Evolutionary conservation across 345 rosid genomes (phyloP).

Genomic region (Nephelium lappaceum): DNA sequence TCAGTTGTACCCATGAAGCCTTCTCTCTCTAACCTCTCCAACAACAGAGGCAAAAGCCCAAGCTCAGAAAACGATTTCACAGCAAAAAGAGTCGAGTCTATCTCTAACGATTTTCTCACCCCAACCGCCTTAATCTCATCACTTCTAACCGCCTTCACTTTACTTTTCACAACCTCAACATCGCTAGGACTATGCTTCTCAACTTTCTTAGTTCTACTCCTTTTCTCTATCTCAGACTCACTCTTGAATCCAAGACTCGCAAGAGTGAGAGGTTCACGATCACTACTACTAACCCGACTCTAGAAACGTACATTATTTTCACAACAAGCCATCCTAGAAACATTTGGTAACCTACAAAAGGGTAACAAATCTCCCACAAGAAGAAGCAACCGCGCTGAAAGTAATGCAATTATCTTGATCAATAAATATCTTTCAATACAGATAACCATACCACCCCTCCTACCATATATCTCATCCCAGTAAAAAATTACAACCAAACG

Average conservation of each 20-base stretch:
- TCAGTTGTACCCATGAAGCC: conserved; percentile 78
- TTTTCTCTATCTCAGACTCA: conserved; percentile 28
- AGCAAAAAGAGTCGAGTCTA: conserved; percentile 55
- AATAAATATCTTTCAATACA: conserved; percentile 5
- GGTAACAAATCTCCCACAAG: conserved; percentile 35
- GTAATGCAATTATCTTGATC: conserved; percentile 49
- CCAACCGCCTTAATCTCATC: conserved; percentile 35
- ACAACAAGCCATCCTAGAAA: conserved; percentile 43
- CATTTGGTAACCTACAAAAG: conserved; percentile 43
- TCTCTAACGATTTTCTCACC: conserved; percentile 27
- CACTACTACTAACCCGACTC: conserved; percentile 38
- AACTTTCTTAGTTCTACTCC: conserved; percentile 29
- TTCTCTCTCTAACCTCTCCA: conserved; percentile 66
- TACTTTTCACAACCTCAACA: conserved; percentile 26
- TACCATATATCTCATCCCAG: background rate
- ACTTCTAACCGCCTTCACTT: conserved; percentile 20
- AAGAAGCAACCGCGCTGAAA: conserved; percentile 67
- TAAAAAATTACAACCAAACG: too few species aligned
- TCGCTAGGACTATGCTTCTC: conserved; percentile 32
- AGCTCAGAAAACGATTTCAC: conserved; percentile 86
- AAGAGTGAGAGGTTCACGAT: conserved; percentile 60
- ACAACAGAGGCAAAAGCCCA: conserved; percentile 65
- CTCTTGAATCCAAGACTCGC: conserved; percentile 58
- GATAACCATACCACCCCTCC: background rate
- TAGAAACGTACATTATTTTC: conserved; percentile 41